Evolutionary conservation across 108 stramenopile genomes (phyloP).

Genomic region (Nannochloropsis salina): DNA sequence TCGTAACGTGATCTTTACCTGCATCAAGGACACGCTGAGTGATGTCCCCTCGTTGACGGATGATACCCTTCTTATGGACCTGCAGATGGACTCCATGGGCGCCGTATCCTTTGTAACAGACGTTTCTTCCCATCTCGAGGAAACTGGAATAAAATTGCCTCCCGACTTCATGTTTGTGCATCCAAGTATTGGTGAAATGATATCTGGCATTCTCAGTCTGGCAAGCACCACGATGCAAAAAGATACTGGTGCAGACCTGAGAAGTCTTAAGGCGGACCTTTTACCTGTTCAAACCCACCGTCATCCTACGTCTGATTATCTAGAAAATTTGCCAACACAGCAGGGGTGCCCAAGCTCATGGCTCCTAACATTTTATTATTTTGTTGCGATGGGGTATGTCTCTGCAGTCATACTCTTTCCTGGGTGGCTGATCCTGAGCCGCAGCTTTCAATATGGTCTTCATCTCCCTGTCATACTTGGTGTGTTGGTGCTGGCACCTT

Average conservation of each 20-base stretch:
- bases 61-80: neutral
- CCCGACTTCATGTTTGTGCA: constrained; percentile 4
- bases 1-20: neutral
- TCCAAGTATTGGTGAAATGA: constrained; percentile 1
- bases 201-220: neutral
- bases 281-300: neutral
- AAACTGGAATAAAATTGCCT: neutral
- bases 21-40: constrained; percentile 3
- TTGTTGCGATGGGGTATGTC: neutral
- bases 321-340: neutral
- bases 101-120: neutral
- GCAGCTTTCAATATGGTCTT: constrained; percentile 9
- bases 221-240: neutral
- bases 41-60: neutral
- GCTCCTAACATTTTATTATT: neutral
- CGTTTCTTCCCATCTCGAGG: constrained; percentile 11
- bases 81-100: constrained; percentile 8
- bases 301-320: neutral
- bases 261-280: neutral
- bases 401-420: constrained; percentile 3
- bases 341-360: neutral
- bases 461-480: neutral
- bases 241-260: neutral
- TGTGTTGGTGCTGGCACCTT: neutral
- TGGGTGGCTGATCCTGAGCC: neutral